Evolutionary conservation across 495 filamentous ascomycete genomes (phyloP).

Genomic region (Choiromyces venosus): DNA sequence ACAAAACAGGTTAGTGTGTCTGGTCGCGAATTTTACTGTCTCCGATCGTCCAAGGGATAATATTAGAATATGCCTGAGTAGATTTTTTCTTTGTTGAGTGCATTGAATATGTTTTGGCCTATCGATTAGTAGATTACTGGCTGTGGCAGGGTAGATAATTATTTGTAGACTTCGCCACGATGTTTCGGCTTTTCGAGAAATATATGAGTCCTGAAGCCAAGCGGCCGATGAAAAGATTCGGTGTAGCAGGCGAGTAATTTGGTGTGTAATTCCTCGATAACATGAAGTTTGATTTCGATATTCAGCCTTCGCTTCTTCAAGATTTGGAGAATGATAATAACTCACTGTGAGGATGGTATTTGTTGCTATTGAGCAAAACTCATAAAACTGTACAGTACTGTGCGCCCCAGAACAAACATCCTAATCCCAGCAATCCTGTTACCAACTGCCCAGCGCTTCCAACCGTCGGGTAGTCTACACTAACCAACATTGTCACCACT

Average conservation of each 20-base stretch:
- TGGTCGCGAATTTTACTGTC: too few relatives aligned
- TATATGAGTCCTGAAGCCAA: background rate
- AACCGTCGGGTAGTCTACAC: background rate
- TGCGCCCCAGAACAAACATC: background rate
- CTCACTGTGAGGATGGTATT: background rate
- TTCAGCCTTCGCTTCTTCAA: background rate
- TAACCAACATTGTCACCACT: background rate
- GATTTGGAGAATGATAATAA: background rate
- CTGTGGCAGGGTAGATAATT: background rate
- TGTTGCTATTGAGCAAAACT: background rate
- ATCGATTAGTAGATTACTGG: background rate
- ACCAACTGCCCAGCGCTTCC: background rate
- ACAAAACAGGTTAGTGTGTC: too few relatives aligned
- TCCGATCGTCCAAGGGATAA: too few relatives aligned
- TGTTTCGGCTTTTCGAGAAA: background rate
- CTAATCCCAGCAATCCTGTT: background rate
- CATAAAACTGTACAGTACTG: background rate
- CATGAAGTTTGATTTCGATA: background rate
- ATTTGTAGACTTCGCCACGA: background rate
- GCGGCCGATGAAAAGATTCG: background rate
- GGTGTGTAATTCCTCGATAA: background rate
- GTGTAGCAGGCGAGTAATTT: background rate
- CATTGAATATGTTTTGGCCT: background rate
- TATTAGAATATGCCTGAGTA: background rate
- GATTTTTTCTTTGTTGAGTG: background rate